Evolutionary conservation across 441 rosid species (phyloP), one percentile per base, ranked within the genome.

Genomic region (Gossypium trilobum): DNA sequence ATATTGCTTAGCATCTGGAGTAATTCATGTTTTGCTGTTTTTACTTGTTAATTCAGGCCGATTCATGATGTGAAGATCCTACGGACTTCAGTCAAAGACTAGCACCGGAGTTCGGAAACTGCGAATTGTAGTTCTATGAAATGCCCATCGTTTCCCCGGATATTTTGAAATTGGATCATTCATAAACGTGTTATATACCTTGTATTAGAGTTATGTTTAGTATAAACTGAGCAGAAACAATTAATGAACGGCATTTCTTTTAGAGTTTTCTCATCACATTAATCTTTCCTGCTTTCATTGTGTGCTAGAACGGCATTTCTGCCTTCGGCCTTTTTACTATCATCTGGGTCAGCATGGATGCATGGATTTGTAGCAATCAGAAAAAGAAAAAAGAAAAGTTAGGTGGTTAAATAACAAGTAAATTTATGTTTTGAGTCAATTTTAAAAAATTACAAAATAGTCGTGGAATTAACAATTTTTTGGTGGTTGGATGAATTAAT

Each of bases 61-160:
- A 84, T 94, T 72, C 99, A 90, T 80, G 97, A 89, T 16, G 97
- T 90, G 85, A 94, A 87, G 91, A 90, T 92, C 77, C 76, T 94
- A n/a, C 79, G 94, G 56, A 81, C 93, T 54, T 85, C 92, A 20
- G 97, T 92, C 68, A 77, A 85, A 76, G 98, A 91, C 78, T 90
- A 78, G 81, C 14, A 55, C 39, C 2, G 23, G 39, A 11, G 78
- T 25, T 55, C 64, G 60, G 11, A 69, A 25, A 29, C 20, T 50
- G 59, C 44, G 13, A 8, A 14, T 29, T 52, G 13, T 17, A 2
- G 52, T 3, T 19, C 52, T 20, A 19, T 33, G 63, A 14, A 36
- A 29, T 33, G 63, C 63, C 33, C 60, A 6, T n/a, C 57, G 19
- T 33, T 70, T 27, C 19, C 48, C 16, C 9, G 2, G 48, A 22